Conservation (phyloP, 768 basidiomycete genomes). For the Podaxis sp. region DNA sequence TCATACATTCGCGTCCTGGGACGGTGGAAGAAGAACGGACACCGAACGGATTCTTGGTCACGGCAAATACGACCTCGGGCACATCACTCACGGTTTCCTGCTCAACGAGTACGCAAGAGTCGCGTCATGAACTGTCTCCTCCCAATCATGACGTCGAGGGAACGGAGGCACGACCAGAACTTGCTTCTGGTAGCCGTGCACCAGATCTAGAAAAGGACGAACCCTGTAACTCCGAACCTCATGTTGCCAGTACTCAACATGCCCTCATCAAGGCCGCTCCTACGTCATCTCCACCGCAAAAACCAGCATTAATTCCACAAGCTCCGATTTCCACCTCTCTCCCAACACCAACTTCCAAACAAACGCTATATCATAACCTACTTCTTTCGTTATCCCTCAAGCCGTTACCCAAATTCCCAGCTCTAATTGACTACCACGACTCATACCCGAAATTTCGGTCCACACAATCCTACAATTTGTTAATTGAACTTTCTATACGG, state of each 20-base stretch:
- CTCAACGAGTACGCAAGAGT: not conserved
- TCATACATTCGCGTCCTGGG: not conserved
- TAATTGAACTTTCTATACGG: slow-evolving; percentile 16
- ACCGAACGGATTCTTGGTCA: not conserved
- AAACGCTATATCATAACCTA: slow-evolving; percentile 7
- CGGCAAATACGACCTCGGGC: not conserved
- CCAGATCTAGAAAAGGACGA: not conserved
- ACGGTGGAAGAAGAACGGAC: not conserved
- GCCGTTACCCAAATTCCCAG: slow-evolving; percentile 11
- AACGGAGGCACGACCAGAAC: not conserved
- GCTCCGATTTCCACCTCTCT: not conserved
- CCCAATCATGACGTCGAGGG: not conserved
- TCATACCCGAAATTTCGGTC: slow-evolving; percentile 16
- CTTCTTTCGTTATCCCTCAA: slow-evolving; percentile 5
- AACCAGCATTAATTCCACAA: slow-evolving; percentile 8
- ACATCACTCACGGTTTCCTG: not conserved
- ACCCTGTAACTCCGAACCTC: not conserved
- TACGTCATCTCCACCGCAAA: not conserved
- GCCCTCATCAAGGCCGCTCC: not conserved
- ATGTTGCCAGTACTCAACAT: not conserved
- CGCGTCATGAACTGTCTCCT: not conserved
- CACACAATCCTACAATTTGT: slow-evolving; percentile 16
- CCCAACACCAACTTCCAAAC: slow-evolving; percentile 1
- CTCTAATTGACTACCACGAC: slow-evolving; percentile 17
- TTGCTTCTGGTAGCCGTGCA: not conserved